Percentiles rank a stretch among this genome's conserved stretches.
phyloP scores from a whole-genome alignment of 805 yeast genomes.

The Alloascoidea hylecoeti region DNA sequence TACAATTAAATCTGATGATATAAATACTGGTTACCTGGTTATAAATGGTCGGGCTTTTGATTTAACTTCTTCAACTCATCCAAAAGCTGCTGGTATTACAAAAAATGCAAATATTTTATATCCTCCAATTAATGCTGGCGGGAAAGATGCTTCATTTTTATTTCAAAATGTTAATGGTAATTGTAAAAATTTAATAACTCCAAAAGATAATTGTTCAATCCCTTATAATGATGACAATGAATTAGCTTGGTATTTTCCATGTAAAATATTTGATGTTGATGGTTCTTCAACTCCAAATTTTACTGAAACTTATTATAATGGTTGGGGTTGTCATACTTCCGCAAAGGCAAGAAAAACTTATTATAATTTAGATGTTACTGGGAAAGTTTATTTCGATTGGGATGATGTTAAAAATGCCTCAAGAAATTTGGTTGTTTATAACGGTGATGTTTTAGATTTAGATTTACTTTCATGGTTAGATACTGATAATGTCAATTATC shows the following conservation, averaged over 20 bases:
- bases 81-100: conserved; percentile 53
- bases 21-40: conserved; percentile 39
- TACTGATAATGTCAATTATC: conserved; percentile 45
- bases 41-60: conserved; percentile 66
- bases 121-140: conserved; percentile 63
- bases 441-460: conserved; percentile 68
- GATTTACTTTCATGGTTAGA: conserved; percentile 55
- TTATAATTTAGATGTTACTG: conserved; percentile 38
- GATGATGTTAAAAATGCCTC: conserved; percentile 48
- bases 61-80: conserved; percentile 46
- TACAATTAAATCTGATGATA: conserved; percentile 38
- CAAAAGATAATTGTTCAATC: conserved; percentile 46
- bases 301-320: conserved; percentile 39
- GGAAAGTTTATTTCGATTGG: conserved; percentile 73
- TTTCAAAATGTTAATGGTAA: conserved; percentile 81
- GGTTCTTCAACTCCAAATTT: conserved; percentile 48
- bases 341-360: conserved; percentile 42
- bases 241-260: conserved; percentile 83
- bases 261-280: conserved; percentile 32
- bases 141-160: conserved; percentile 34
- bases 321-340: conserved; percentile 74
- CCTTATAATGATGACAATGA: conserved; percentile 37
- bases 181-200: conserved; percentile 53
- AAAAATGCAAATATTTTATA: conserved; percentile 49
- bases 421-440: conserved; percentile 60